phyloP scores from a whole-genome alignment of 169 alveolate genomes.

The Babesia divergens region DNA sequence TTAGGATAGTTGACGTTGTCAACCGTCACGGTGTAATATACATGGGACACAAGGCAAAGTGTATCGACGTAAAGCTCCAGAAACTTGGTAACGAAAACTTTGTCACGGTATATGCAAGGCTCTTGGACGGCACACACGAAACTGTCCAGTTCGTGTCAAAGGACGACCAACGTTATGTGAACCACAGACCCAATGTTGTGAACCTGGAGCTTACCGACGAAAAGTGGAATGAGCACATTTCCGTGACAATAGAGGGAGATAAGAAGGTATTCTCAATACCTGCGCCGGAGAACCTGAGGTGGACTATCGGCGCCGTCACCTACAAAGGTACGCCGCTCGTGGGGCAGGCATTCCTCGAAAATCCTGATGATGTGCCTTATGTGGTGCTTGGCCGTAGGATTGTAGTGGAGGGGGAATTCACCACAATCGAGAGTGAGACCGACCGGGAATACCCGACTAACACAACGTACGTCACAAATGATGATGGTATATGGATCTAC shows the following conservation, averaged over 20 bases:
- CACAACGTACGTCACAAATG: slow-evolving; percentile 8
- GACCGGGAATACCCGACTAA: not conserved
- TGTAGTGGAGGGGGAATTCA: not conserved
- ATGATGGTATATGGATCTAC: slow-evolving; percentile 8
- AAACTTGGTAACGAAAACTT: not conserved
- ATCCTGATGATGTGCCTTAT: slow-evolving; percentile 14
- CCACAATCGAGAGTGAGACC: slow-evolving; percentile 13
- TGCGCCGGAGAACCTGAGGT: slow-evolving; percentile 17
- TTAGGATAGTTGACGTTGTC: slow-evolving; percentile 18
- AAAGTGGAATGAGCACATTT: not conserved
- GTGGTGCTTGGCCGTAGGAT: not conserved
- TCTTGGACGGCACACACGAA: slow-evolving; percentile 4
- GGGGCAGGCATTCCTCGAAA: slow-evolving; percentile 3
- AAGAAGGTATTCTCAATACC: slow-evolving; percentile 6
- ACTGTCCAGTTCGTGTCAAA: not conserved
- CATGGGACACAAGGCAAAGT: slow-evolving; percentile 8
- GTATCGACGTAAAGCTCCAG: slow-evolving; percentile 12
- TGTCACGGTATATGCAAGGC: slow-evolving; percentile 26
- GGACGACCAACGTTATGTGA: not conserved
- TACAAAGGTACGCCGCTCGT: slow-evolving; percentile 2
- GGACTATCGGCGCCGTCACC: slow-evolving; percentile 31
- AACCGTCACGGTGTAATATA: slow-evolving; percentile 10
- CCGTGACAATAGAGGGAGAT: not conserved
- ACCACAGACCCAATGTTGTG: slow-evolving; percentile 1
- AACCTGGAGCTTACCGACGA: slow-evolving; percentile 12